Conservation (phyloP, 2,329 filamentous ascomycete genomes). For the Talaromyces verruculosus region DNA sequence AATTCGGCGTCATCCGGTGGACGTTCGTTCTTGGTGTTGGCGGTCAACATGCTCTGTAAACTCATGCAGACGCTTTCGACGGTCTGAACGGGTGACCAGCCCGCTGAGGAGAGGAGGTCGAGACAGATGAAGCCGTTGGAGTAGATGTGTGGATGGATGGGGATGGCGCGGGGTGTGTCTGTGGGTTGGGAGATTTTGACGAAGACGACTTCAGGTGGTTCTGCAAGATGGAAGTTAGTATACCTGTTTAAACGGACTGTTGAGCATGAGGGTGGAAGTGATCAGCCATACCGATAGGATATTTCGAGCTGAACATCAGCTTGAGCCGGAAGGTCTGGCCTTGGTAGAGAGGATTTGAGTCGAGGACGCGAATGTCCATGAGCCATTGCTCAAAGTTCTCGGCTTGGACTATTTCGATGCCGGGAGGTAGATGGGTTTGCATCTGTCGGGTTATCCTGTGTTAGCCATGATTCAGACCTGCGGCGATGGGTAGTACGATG, state of each 20-base stretch:
- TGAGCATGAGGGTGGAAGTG: background rate
- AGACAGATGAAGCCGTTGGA: conserved; percentile 98
- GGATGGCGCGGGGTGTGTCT: conserved; percentile 61
- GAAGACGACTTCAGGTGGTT: conserved; percentile 94
- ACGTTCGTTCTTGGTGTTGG: conserved; percentile 86
- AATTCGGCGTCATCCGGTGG: conserved; percentile 90
- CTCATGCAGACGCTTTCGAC: conserved; percentile 97
- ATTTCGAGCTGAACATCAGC: conserved; percentile 78
- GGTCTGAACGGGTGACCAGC: conserved; percentile 96
- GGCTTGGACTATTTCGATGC: conserved; percentile 75
- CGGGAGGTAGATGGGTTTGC: conserved; percentile 59
- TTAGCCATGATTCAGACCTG: background rate
- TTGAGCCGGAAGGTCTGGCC: conserved; percentile 79
- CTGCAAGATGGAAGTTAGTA: conserved; percentile 46
- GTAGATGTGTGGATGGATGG: conserved; percentile 96
- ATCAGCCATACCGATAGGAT: conserved; percentile 74
- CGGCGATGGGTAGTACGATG: background rate
- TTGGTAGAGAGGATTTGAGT: conserved; percentile 83
- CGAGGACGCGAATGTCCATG: conserved; percentile 87
- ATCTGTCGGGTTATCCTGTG: conserved; percentile 43
- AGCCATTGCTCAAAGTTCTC: conserved; percentile 87
- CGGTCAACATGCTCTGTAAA: conserved; percentile 96
- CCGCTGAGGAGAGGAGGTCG: conserved; percentile 80
- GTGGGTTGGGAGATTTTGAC: conserved; percentile 54
- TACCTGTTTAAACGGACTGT: background rate